Conservation (phyloP, 331 rosid species). For the Spiraea crenata region DNA sequence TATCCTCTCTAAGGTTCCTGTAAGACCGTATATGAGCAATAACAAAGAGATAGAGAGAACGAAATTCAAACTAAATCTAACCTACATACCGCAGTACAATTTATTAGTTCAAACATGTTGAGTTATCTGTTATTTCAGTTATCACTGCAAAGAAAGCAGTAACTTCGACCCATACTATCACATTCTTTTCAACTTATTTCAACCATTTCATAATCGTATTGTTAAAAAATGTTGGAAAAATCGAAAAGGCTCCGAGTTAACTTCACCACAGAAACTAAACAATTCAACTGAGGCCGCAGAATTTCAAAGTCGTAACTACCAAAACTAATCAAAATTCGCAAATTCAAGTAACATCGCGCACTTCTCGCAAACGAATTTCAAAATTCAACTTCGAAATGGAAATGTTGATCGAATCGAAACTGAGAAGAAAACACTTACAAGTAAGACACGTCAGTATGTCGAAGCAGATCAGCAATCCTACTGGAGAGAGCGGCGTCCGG, state of each 20-base stretch:
- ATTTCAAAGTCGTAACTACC: slow-evolving; percentile 18
- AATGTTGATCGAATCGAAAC: neutral
- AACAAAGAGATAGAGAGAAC: neutral
- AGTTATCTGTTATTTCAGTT: neutral
- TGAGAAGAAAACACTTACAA: slow-evolving; percentile 54
- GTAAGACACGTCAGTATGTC: slow-evolving; percentile 80
- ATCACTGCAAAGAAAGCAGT: neutral
- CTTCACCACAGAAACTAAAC: slow-evolving; percentile 6
- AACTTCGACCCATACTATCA: neutral
- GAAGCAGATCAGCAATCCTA: slow-evolving; percentile 85
- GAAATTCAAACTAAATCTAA: neutral
- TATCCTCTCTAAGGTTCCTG: slow-evolving; percentile 82
- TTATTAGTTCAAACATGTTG: neutral
- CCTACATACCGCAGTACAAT: neutral
- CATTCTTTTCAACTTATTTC: neutral
- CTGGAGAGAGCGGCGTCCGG: slow-evolving; percentile 56
- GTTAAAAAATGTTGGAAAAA: neutral
- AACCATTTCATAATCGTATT: neutral
- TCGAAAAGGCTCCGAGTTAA: slow-evolving; percentile 9
- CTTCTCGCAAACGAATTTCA: slow-evolving; percentile 23
- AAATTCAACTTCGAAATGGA: slow-evolving; percentile 11
- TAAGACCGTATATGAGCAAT: slow-evolving; percentile 19
- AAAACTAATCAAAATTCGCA: slow-evolving; percentile 18
- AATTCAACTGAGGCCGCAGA: slow-evolving; percentile 15
- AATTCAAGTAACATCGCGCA: slow-evolving; percentile 22